These are phyloP conservation scores for Ceratorhiza oryzae-sativae DNA, from an alignment of 1,284 basidiomycete species.

Conservation along the genomic window DNA sequence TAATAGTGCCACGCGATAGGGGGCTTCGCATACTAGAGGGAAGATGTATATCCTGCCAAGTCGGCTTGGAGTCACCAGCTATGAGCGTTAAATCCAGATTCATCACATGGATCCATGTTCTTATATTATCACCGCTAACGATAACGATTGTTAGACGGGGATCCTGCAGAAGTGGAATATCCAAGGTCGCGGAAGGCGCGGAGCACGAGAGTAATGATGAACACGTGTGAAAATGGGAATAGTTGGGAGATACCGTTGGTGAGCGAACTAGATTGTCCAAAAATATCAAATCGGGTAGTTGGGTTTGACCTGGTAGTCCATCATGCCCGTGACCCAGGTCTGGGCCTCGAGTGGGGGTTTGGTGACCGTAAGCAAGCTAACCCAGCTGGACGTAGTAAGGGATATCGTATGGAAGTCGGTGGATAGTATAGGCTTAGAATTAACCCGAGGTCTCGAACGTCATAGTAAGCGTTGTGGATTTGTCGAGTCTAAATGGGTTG, in stretches of 20 bases:
- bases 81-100: background rate
- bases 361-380: background rate
- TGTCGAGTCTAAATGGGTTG: no score
- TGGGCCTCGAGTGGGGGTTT: background rate
- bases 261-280: background rate
- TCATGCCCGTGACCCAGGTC: background rate
- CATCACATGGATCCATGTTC: background rate
- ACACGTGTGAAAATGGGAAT: background rate
- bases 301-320: background rate
- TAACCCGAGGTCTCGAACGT: no score
- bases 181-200: background rate
- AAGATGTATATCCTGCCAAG: background rate
- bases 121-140: background rate
- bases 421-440: no score
- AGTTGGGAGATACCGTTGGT: background rate
- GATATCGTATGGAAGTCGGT: no score
- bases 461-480: no score
- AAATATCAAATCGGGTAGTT: background rate
- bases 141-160: background rate
- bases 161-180: background rate
- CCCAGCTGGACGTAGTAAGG: background rate
- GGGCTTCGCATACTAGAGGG: background rate
- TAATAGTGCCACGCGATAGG: background rate
- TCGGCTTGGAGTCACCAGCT: background rate
- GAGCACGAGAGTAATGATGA: background rate